Evolutionary conservation across 768 basidiomycete genomes (phyloP).

Genomic region (Butyriboletus loyo): DNA sequence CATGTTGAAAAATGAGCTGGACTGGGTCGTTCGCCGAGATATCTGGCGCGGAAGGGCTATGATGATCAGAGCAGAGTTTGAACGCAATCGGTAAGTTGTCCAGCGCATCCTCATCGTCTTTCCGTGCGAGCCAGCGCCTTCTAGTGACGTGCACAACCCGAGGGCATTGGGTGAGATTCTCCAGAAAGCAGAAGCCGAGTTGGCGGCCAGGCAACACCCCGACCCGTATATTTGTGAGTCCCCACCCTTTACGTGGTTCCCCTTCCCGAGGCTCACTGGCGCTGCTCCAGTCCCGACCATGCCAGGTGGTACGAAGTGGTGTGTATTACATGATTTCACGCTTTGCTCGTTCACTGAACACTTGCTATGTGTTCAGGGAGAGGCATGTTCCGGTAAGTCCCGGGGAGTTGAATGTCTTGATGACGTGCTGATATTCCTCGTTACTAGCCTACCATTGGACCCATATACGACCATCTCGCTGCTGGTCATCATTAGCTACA

Average conservation of each 20-base stretch:
- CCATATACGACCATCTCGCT: conserved; percentile 60
- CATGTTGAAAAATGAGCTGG: conserved; percentile 77
- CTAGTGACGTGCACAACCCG: conserved; percentile 81
- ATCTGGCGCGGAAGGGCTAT: conserved; percentile 84
- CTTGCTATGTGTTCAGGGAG: conserved; percentile 50
- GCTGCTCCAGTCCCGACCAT: conserved; percentile 60
- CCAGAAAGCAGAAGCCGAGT: conserved; percentile 72
- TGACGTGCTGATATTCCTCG: background rate
- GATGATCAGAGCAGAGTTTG: conserved; percentile 88
- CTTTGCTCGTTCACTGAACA: background rate
- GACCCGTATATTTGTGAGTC: conserved; percentile 91
- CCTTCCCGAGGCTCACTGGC: conserved; percentile 1
- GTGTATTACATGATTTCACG: conserved; percentile 28
- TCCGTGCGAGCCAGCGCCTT: background rate
- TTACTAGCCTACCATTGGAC: conserved; percentile 61
- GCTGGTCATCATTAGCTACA: conserved; percentile 31
- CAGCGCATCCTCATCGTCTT: conserved; percentile 12
- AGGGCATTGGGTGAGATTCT: conserved; percentile 75
- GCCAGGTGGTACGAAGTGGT: conserved; percentile 98
- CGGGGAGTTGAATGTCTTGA: background rate
- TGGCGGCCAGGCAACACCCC: conserved; percentile 71
- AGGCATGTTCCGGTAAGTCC: conserved; percentile 73
- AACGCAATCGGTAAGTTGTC: conserved; percentile 71
- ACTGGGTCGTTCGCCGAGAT: conserved; percentile 87
- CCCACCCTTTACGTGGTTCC: background rate